Evolutionary conservation across 2,329 filamentous ascomycete genomes (phyloP).

Genomic region (Conoideocrella luteorostrata): DNA sequence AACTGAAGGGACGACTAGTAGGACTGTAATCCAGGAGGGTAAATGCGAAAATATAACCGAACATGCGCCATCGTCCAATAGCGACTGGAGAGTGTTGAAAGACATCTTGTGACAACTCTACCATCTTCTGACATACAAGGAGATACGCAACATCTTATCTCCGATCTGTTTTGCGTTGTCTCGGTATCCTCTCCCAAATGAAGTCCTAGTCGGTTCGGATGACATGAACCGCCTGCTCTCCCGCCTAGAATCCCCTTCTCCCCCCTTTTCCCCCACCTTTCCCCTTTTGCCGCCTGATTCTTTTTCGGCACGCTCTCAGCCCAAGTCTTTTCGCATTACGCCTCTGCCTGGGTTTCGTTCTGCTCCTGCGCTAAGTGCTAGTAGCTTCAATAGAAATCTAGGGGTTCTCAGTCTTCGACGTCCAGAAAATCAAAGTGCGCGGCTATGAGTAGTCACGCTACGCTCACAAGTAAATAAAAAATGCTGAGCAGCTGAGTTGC

Average conservation of each 20-base stretch:
- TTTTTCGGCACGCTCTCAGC: not conserved
- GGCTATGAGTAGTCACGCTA: slow-evolving; percentile 3
- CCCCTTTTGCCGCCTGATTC: not conserved
- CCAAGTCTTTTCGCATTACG: not conserved
- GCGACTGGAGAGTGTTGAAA: too few relatives aligned
- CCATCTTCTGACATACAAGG: too few relatives aligned
- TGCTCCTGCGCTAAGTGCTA: not conserved
- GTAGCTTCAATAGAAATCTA: not conserved
- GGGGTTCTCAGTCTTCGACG: not conserved
- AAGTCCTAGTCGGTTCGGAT: too few relatives aligned
- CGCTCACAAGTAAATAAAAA: slow-evolving; percentile 4
- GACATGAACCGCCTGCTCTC: too few relatives aligned
- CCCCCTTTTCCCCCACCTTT: not conserved
- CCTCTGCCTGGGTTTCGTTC: not conserved
- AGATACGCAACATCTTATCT: too few relatives aligned
- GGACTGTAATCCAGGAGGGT: too few relatives aligned
- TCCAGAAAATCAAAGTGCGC: slow-evolving; percentile 1
- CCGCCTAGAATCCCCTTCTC: not conserved
- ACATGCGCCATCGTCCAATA: too few relatives aligned
- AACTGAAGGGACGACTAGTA: not conserved
- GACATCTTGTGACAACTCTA: too few relatives aligned
- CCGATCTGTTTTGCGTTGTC: too few relatives aligned
- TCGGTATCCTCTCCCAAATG: too few relatives aligned
- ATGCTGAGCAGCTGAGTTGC: slow-evolving; percentile 7
- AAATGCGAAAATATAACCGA: too few relatives aligned